Evolutionary conservation across 257 asterid species (phyloP), one percentile per base, ranked within the genome.

Genomic region (Agastache rugosa): DNA sequence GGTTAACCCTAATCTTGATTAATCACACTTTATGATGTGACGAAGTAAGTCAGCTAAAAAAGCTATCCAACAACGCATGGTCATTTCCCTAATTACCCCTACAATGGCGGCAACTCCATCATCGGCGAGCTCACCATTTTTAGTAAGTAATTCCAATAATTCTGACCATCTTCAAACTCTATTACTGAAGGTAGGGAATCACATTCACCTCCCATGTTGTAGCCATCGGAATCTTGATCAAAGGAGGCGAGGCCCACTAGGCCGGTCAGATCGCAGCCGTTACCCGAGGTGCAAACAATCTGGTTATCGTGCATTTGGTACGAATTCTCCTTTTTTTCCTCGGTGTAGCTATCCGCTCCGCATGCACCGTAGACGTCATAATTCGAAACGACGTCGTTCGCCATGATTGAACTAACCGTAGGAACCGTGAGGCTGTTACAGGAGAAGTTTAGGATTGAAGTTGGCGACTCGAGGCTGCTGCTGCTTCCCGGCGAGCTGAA

Each of bases 381-480:
- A 22, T 19, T 20, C 19, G 75, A 8, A 1, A 65, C 67, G 71
- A 20, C 53, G 58, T 67, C 72, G 29, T 72, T 75, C 11, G 39
- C 34, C 41, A 19, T 61, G 3, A 25, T 2, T 12, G 81, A 47
- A 23, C 58, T 19, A 6, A 61, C 74, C 7, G 74, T 1, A 4
- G 74, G 79, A 47, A 55, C 81, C 4, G 83, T 1, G 23, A 27
- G 19, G 63, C 10, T 34, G 48, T 8, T 50, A 19, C 51, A 1
- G 31, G 81, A 69, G 83, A 82, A 77, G 82, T 73, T 80, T 0
- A 84, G 80, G 17, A 75, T 84, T 1, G 91, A 85, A 16, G 83
- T 84, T 0, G 89, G 89, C 0, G 89, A 86, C 63, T 78, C 86
- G 10, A 83, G 77, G 27, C 16, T 62, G 51, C 58, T 53, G 16